phyloP scores from a whole-genome alignment of 352 stramenopile genomes.

The Globisporangium heterothallicum region DNA sequence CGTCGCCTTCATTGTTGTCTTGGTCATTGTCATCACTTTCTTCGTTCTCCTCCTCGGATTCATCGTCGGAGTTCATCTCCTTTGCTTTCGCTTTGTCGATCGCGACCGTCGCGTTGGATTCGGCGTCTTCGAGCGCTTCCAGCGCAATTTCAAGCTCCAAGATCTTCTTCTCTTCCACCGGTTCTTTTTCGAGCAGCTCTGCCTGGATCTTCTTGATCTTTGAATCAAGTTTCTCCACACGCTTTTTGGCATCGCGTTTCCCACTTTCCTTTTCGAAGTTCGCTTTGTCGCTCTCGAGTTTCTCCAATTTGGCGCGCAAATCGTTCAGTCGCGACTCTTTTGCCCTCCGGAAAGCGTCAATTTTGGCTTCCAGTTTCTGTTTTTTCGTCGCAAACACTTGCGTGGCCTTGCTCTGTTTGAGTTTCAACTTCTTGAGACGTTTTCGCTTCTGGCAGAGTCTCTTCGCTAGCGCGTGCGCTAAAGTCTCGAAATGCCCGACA shows the following conservation, averaged over 20 bases:
- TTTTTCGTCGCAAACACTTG: conserved; percentile 21
- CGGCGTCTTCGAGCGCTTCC: conserved; percentile 23
- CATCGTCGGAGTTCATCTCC: conserved; percentile 22
- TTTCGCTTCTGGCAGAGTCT: conserved; percentile 25
- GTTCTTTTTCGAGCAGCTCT: conserved; percentile 26
- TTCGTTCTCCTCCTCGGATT: conserved; percentile 11
- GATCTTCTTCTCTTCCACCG: conserved; percentile 34
- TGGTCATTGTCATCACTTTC: conserved; percentile 13
- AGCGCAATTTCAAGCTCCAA: conserved; percentile 38
- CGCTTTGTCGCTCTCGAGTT: conserved; percentile 20
- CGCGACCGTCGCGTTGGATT: conserved; percentile 16
- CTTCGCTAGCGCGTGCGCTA: conserved; percentile 23
- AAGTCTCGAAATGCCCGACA: conserved; percentile 44
- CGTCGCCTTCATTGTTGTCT: conserved; percentile 10
- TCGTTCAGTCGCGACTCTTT: conserved; percentile 27
- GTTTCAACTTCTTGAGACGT: conserved; percentile 34
- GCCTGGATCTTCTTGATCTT: conserved; percentile 31
- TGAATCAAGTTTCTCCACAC: conserved; percentile 20
- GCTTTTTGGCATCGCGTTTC: conserved; percentile 14
- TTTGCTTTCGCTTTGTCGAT: conserved; percentile 19
- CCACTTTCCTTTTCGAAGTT: conserved; percentile 12
- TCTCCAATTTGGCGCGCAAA: conserved; percentile 23
- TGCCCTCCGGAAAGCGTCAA: conserved; percentile 32
- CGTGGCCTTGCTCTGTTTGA: conserved; percentile 24
- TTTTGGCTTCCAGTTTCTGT: conserved; percentile 25